A percentile compares a stretch with the other conserved stretches of the same genome.
Conservation (phyloP, 2,329 filamentous ascomycete species). For the Sarocladium strictum region DNA sequence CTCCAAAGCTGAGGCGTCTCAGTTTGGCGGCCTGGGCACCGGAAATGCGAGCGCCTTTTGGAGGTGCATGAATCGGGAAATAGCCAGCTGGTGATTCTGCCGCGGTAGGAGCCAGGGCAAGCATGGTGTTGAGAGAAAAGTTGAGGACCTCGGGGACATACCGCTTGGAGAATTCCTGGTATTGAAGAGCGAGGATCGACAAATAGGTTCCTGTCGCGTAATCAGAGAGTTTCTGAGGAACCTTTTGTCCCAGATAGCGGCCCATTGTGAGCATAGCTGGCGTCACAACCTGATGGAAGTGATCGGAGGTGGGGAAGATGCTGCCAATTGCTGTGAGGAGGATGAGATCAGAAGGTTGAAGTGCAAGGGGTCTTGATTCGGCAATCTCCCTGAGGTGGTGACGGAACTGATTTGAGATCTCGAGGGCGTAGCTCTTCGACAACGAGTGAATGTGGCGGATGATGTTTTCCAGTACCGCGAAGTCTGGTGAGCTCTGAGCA, state of each 20-base stretch:
- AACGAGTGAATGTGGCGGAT: slow-evolving; percentile 90
- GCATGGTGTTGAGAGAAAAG: slow-evolving; percentile 71
- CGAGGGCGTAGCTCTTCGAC: slow-evolving; percentile 75
- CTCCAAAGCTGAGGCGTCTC: slow-evolving; percentile 53
- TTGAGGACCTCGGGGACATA: slow-evolving; percentile 86
- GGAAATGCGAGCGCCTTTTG: slow-evolving; percentile 42
- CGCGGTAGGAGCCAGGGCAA: slow-evolving; percentile 55
- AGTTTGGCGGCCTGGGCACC: slow-evolving; percentile 28
- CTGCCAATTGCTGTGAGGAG: slow-evolving; percentile 77
- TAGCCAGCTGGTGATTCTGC: slow-evolving; percentile 36
- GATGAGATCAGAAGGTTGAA: slow-evolving; percentile 65
- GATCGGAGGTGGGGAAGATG: slow-evolving; percentile 91
- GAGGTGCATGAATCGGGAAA: slow-evolving; percentile 57
- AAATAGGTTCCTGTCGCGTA: slow-evolving; percentile 71
- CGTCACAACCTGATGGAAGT: slow-evolving; percentile 93
- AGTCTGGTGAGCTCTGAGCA: slow-evolving; percentile 43
- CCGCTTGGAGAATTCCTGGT: slow-evolving; percentile 76
- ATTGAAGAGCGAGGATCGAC: slow-evolving; percentile 73
- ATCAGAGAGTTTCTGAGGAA: slow-evolving; percentile 59
- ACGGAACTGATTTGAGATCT: slow-evolving; percentile 73
- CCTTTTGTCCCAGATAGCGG: slow-evolving; percentile 74
- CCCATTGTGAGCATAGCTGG: slow-evolving; percentile 82
- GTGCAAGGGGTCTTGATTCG: slow-evolving; percentile 41
- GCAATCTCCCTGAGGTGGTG: slow-evolving; percentile 58
- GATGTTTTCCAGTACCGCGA: slow-evolving; percentile 68